These are phyloP conservation scores for Zygotorulaspora sp. DNA, from an alignment of 805 yeast species.

Conservation along the genomic window DNA sequence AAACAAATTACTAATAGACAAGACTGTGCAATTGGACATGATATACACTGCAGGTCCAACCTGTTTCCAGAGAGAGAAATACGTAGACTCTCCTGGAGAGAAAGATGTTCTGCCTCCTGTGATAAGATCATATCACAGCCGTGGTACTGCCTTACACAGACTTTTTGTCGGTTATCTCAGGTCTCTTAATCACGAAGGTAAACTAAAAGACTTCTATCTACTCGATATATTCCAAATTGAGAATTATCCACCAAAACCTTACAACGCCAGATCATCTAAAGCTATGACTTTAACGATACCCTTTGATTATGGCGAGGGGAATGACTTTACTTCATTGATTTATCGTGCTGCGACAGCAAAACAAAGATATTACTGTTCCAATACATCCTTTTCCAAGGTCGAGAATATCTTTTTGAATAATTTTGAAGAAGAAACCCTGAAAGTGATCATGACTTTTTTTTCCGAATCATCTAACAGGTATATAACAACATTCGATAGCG, in stretches of 20 bases:
- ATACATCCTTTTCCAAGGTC: conserved; percentile 37
- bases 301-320: conserved; percentile 10
- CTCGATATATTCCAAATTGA: conserved; percentile 34
- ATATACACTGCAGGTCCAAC: conserved; percentile 38
- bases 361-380: conserved; percentile 32
- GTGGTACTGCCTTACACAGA: conserved; percentile 36
- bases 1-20: conserved; percentile 31
- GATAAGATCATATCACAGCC: conserved; percentile 32
- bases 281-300: conserved; percentile 38
- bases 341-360: conserved; percentile 37
- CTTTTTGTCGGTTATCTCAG: conserved; percentile 36
- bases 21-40: conserved; percentile 31
- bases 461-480: conserved; percentile 37
- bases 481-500: conserved; percentile 32
- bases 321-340: conserved; percentile 34
- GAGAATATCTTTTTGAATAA: conserved; percentile 40
- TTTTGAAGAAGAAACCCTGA: conserved; percentile 39
- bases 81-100: conserved; percentile 1
- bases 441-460: conserved; percentile 34
- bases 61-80: conserved; percentile 29
- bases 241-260: conserved; percentile 35
- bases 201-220: conserved; percentile 30
- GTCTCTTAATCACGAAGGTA: conserved; percentile 32
- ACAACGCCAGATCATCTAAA: conserved; percentile 34
- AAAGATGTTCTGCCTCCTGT: conserved; percentile 33